phyloP scores from a whole-genome alignment of 495 filamentous ascomycete genomes.

The Aspergillus sclerotioniger region DNA sequence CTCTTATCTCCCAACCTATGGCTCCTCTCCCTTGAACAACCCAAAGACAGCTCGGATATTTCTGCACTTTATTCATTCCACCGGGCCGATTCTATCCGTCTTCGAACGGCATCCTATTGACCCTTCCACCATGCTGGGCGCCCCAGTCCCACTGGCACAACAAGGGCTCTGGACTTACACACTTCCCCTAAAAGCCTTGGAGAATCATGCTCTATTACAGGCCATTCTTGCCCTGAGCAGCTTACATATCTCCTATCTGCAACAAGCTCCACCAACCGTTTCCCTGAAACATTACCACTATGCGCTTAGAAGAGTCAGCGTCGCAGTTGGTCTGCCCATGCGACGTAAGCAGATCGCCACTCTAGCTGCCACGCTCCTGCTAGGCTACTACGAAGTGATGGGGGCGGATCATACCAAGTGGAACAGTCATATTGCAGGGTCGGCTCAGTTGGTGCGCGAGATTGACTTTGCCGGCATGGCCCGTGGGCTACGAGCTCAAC shows the following conservation, averaged over 20 bases:
- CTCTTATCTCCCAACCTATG: constrained; percentile 69
- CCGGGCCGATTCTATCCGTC: constrained; percentile 81
- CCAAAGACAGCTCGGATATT: constrained; percentile 82
- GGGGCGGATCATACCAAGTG: constrained; percentile 93
- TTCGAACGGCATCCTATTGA: constrained; percentile 84
- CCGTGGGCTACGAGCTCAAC: constrained; percentile 60
- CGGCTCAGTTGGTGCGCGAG: constrained; percentile 77
- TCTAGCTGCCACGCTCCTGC: constrained; percentile 80
- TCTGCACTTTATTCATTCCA: constrained; percentile 88
- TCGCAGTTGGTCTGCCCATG: constrained; percentile 65
- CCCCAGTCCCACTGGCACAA: constrained; percentile 62
- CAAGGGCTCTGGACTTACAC: constrained; percentile 87
- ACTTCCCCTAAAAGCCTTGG: constrained; percentile 79
- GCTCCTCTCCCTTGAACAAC: constrained; percentile 80
- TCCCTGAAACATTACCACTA: constrained; percentile 92
- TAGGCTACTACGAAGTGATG: constrained; percentile 93
- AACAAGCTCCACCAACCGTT: constrained; percentile 66
- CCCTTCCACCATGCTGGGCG: constrained; percentile 67
- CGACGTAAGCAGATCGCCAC: constrained; percentile 79
- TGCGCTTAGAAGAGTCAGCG: constrained; percentile 71
- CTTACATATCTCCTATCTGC: constrained; percentile 83
- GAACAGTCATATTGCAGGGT: constrained; percentile 86
- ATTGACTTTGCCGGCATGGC: constrained; percentile 74
- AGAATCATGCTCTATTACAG: constrained; percentile 81
- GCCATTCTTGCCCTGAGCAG: constrained; percentile 87